Base-by-base conservation (phyloP, 2,329 filamentous ascomycete genomes). In the Scedosporium dehoogii region DNA sequence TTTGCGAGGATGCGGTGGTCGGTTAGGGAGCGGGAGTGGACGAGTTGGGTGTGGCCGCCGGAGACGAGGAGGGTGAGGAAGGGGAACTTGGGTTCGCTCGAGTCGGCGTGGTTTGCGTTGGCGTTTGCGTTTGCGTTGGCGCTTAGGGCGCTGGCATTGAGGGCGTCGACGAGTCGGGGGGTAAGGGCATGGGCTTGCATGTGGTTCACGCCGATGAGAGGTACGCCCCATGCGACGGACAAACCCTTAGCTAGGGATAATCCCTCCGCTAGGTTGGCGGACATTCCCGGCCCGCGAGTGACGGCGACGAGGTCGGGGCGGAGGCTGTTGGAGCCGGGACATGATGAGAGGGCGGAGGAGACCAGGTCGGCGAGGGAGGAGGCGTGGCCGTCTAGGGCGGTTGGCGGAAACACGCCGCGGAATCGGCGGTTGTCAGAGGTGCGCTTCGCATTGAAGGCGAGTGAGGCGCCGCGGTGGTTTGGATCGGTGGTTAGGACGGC, bases 171-270 rank as follows among this genome's bases (percentile, higher is more conserved):
- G 51, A 99, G 82, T 9, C 91, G 82, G 16, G 93, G 90, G 18
- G 94, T 97, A 65, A 99, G 77, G 18, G 94, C 89, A 74, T 99
- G 94, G 10, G 92, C 94, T 73, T 97, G 92, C 94, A 99, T 97
- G 74, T 99, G 94, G 73, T 99, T 90, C 1, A 97, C 90, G 0
- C 86, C 94, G 1, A 97, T 73, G 38, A 97, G 77, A 3, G 93
- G 92, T 44, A 92, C 82, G 66, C 86, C 82, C 90, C 90, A 96
- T 44, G 91, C 92, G 21, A 90, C 79, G 0, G 92, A 86, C 21
- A 97, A 81, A 0, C 92, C 94, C 74, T 97, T 97, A 18, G 91
- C 94, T 23, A 86, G 87, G 70, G 91, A 87, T 10, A 97, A 73
- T 0, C 94, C 94, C 16, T 88, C 85, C 21, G 85, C 82, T 33